phyloP scores from a whole-genome alignment of 2,329 filamentous ascomycete species.

The Colletotrichum lentis region DNA sequence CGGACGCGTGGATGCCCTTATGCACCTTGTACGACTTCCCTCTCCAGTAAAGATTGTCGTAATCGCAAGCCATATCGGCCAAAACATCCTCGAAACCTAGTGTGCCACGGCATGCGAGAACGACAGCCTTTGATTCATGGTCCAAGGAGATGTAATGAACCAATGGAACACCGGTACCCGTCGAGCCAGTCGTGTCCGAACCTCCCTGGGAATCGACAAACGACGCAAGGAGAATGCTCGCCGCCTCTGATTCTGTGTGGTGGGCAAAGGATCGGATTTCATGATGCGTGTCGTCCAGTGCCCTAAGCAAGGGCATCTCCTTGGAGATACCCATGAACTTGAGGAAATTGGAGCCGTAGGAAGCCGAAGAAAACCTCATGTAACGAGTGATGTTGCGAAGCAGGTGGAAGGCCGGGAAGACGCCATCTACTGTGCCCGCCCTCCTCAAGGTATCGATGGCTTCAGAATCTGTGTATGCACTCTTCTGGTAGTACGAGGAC shows the following conservation, averaged over 20 bases:
- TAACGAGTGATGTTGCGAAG: conserved; percentile 70
- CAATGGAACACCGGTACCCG: conserved; percentile 71
- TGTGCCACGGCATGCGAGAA: conserved; percentile 76
- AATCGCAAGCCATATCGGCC: conserved; percentile 78
- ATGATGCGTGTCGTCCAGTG: conserved; percentile 60
- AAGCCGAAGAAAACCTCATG: conserved; percentile 72
- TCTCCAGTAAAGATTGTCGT: conserved; percentile 71
- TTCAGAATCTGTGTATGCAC: conserved; percentile 57
- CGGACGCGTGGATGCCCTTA: conserved; percentile 78
- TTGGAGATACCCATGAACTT: conserved; percentile 69
- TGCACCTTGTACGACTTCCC: conserved; percentile 74
- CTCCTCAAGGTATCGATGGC: conserved; percentile 59
- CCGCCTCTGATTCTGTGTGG: conserved; percentile 66
- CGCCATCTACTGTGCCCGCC: conserved; percentile 64
- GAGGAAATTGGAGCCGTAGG: conserved; percentile 71
- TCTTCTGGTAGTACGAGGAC: conserved; percentile 58
- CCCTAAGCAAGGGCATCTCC: conserved; percentile 53
- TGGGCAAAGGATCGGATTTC: conserved; percentile 71
- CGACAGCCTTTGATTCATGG: conserved; percentile 74
- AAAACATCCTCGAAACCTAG: conserved; percentile 78
- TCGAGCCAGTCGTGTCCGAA: conserved; percentile 70
- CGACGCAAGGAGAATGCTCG: conserved; percentile 71
- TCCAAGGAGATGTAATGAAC: conserved; percentile 79
- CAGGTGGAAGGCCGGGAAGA: conserved; percentile 68
- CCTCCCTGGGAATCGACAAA: conserved; percentile 75